A percentile compares a stretch with the other conserved stretches of the same genome.
Conservation (phyloP, 2,329 filamentous ascomycete species). For the Botrytis sinoallii region DNA sequence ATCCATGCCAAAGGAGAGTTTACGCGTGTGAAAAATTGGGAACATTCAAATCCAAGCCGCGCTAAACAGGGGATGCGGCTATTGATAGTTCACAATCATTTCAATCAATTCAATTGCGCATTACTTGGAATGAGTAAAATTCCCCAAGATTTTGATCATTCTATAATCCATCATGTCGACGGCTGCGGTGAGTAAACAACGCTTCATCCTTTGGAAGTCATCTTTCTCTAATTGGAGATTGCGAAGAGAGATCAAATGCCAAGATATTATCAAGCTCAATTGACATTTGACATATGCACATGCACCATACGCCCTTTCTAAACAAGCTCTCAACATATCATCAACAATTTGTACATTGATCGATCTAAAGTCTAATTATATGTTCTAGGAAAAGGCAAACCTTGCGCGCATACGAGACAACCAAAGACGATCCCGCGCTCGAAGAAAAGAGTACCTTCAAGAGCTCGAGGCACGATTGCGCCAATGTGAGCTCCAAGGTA, state of each 20-base stretch:
- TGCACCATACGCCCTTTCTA: not conserved
- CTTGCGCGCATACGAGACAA: conserved; percentile 69
- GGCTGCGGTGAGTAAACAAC: conserved; percentile 2
- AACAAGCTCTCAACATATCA: not conserved
- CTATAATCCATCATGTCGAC: not conserved
- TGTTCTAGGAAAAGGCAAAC: conserved; percentile 36
- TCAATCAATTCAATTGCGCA: conserved; percentile 2
- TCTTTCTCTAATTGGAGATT: not conserved
- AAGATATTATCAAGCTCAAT: not conserved
- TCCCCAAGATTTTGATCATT: not conserved
- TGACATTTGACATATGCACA: not conserved
- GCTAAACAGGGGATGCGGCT: conserved; percentile 6
- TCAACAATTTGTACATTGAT: not conserved
- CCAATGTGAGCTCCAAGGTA: conserved; percentile 60
- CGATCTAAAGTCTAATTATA: not conserved
- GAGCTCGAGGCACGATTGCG: conserved; percentile 65
- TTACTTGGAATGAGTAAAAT: not conserved
- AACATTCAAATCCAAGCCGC: not conserved
- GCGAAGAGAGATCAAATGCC: not conserved
- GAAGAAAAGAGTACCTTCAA: conserved; percentile 69
- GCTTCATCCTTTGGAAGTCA: not conserved
- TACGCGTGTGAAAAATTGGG: not conserved
- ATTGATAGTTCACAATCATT: not conserved
- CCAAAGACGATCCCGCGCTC: conserved; percentile 70
- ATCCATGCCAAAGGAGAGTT: not conserved